phyloP scores from a whole-genome alignment of 2,329 filamentous ascomycete species.

The Chaetomiaceae sp. region DNA sequence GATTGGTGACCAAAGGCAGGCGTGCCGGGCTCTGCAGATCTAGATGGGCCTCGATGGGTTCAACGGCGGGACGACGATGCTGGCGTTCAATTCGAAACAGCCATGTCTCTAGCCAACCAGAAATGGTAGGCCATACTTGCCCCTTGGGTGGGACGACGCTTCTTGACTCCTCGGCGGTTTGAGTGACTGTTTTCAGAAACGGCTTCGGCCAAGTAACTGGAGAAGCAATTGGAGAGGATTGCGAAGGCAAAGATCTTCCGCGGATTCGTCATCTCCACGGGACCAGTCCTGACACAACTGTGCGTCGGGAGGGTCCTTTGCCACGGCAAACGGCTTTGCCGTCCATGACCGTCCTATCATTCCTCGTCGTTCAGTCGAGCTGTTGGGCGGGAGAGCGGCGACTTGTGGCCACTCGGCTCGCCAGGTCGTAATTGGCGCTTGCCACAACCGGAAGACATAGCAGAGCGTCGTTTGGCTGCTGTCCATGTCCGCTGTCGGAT shows the following conservation, averaged over 20 bases:
- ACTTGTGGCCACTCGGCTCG: background rate
- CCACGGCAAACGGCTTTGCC: background rate
- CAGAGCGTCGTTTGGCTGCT: background rate
- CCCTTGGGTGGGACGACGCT: conserved; percentile 1
- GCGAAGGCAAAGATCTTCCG: conserved; percentile 6
- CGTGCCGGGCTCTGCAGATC: conserved; percentile 11
- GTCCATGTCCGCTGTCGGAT: background rate
- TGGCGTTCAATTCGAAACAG: conserved; percentile 1
- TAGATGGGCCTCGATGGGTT: background rate
- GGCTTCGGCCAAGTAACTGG: conserved; percentile 4
- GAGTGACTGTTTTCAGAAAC: conserved; percentile 11
- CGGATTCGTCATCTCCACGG: background rate
- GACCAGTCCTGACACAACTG: background rate
- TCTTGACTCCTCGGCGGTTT: background rate
- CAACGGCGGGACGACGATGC: background rate
- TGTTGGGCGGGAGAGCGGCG: background rate
- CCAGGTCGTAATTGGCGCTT: background rate
- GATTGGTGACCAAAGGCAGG: background rate
- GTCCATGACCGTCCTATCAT: conserved; percentile 6
- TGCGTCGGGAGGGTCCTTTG: background rate
- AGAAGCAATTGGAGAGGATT: background rate
- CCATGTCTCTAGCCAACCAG: conserved; percentile 14
- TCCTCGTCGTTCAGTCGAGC: background rate
- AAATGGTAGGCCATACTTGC: background rate
- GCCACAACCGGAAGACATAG: background rate